Conservation (phyloP, 2,329 filamentous ascomycete species). For the Nannizziopsis barbatae region DNA sequence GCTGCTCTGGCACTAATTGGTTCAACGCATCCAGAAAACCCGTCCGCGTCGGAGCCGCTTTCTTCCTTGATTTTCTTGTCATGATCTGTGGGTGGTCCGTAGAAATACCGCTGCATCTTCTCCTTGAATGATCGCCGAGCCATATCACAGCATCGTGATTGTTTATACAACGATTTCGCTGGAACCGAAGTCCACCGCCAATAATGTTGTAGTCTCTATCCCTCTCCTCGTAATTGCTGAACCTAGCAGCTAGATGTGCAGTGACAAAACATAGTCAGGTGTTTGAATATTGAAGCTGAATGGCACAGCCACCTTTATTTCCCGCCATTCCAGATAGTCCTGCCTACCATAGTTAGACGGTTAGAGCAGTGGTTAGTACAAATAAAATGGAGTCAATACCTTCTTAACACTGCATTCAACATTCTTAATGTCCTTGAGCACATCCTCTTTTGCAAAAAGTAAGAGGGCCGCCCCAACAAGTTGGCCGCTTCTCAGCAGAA, state of each 20-base stretch:
- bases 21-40: too few species aligned
- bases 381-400: conserved; percentile 27
- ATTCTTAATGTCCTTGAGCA: conserved; percentile 76
- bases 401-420: conserved; percentile 96
- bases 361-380: too few species aligned
- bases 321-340: conserved; percentile 95
- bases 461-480: conserved; percentile 87
- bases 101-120: too few species aligned
- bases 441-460: conserved; percentile 74
- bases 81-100: too few species aligned
- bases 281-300: conserved; percentile 86
- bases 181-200: conserved; percentile 74
- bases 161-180: conserved; percentile 79
- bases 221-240: conserved; percentile 90
- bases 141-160: conserved; percentile 87
- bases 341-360: conserved; percentile 34
- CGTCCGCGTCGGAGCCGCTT: too few species aligned
- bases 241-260: conserved; percentile 89
- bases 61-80: too few species aligned
- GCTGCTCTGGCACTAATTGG: too few species aligned
- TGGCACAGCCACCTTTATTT: conserved; percentile 95
- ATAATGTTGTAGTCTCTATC: conserved; percentile 91
- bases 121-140: conserved; percentile 90
- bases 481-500: conserved; percentile 81
- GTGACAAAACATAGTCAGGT: conserved; percentile 93